Evolutionary conservation across 305 asterid genomes (phyloP).

Genomic region (Euphrasia arctica): DNA sequence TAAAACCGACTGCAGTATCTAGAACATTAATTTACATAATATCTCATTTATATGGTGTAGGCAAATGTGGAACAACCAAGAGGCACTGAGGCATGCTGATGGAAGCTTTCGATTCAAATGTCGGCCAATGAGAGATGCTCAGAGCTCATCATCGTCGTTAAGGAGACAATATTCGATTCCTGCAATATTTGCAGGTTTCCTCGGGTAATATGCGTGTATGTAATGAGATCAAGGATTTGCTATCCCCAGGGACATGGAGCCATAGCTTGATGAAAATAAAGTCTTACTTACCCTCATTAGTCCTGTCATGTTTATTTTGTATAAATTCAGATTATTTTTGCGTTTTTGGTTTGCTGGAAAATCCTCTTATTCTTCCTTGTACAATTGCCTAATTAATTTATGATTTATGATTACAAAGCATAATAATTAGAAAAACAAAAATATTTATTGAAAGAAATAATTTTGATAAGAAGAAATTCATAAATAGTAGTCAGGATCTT

Average conservation of each 20-base stretch:
- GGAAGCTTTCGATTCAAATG: not conserved
- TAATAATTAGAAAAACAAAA: too few relatives aligned
- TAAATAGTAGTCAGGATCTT: too few relatives aligned
- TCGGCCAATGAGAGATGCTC: not conserved
- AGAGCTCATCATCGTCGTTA: not conserved
- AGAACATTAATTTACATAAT: not conserved
- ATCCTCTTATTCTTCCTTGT: too few relatives aligned
- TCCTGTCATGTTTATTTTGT: too few relatives aligned
- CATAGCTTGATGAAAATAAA: not conserved
- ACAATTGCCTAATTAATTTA: too few relatives aligned
- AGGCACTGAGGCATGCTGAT: conserved; percentile 30
- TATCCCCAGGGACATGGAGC: not conserved
- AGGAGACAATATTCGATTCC: not conserved
- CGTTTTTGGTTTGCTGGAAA: too few relatives aligned
- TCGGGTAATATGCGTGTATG: not conserved
- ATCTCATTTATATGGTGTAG: conserved; percentile 19
- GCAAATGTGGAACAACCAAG: conserved; percentile 25
- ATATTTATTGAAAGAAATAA: too few relatives aligned
- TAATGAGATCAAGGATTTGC: conserved; percentile 1
- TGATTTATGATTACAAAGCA: too few relatives aligned
- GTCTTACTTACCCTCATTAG: not conserved
- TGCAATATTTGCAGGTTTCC: not conserved
- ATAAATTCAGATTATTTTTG: too few relatives aligned
- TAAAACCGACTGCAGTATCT: too few relatives aligned
- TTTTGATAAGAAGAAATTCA: too few relatives aligned